Evolutionary conservation across 2,329 filamentous ascomycete species (phyloP).

Genomic region (Claviceps pazoutovae): DNA sequence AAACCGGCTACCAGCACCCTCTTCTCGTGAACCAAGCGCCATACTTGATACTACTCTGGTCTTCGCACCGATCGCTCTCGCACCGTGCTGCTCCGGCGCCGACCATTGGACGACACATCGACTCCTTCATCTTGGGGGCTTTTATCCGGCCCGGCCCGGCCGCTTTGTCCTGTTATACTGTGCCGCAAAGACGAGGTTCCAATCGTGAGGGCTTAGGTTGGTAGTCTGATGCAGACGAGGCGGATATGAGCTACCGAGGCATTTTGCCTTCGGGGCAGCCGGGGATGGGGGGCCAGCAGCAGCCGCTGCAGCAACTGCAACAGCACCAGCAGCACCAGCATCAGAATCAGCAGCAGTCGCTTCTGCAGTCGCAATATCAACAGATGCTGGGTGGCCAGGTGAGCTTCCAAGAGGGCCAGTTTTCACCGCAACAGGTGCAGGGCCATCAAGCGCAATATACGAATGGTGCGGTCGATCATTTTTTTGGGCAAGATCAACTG

Average conservation of each 20-base stretch:
- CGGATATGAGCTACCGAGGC: conserved; percentile 24
- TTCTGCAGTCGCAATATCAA: conserved; percentile 2
- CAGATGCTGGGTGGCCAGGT: conserved; percentile 13
- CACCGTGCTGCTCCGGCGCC: not conserved
- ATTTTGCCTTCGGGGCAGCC: conserved; percentile 15
- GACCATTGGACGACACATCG: not conserved
- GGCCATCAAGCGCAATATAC: conserved; percentile 9
- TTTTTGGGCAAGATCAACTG: conserved; percentile 8
- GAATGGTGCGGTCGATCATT: conserved; percentile 8
- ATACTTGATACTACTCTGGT: not conserved
- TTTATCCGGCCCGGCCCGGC: too few species aligned
- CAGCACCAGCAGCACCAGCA: conserved; percentile 10
- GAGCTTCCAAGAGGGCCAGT: conserved; percentile 12
- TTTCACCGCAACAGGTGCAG: conserved; percentile 13
- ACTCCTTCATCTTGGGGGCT: not conserved
- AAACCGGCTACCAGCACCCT: not conserved
- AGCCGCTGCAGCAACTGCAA: conserved; percentile 7
- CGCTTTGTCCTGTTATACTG: not conserved
- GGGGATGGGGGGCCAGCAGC: conserved; percentile 15
- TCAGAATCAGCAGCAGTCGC: conserved; percentile 5
- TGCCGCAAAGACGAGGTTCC: too few species aligned
- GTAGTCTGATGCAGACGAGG: conserved; percentile 9
- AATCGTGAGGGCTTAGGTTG: not conserved
- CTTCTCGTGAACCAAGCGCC: not conserved
- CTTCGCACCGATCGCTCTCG: not conserved